Percentiles rank a stretch among this genome's conserved stretches.
Conservation (phyloP, 2,329 filamentous ascomycete genomes). For the Teratosphaeria viscida region DNA sequence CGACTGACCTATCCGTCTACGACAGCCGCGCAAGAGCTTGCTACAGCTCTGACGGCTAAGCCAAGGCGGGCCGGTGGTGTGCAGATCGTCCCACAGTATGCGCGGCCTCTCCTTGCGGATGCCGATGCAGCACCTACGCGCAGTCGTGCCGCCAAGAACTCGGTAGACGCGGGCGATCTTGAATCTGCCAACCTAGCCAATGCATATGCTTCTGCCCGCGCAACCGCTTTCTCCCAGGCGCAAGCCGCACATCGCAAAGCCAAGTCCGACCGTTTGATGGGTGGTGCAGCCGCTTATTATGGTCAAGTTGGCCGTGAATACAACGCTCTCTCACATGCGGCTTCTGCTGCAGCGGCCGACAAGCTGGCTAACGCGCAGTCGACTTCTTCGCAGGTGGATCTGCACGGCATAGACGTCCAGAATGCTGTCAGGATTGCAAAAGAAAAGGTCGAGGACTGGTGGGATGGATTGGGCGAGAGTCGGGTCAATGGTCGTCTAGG, state of each 20-base stretch:
- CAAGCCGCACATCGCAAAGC: slow-evolving; percentile 48
- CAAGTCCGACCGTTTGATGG: slow-evolving; percentile 62
- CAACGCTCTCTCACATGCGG: slow-evolving; percentile 45
- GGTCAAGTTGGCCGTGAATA: slow-evolving; percentile 58
- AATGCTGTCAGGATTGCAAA: slow-evolving; percentile 72
- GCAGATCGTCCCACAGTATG: slow-evolving; percentile 39
- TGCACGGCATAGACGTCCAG: slow-evolving; percentile 73
- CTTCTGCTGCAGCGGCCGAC: slow-evolving; percentile 59
- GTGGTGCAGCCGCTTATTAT: slow-evolving; percentile 68
- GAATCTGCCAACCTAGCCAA: slow-evolving; percentile 7
- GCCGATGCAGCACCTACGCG: neutral
- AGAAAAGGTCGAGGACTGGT: slow-evolving; percentile 61
- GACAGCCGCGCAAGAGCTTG: slow-evolving; percentile 49
- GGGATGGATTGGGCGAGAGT: slow-evolving; percentile 59
- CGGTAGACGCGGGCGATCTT: slow-evolving; percentile 11
- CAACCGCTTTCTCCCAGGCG: slow-evolving; percentile 47
- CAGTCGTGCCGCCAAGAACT: neutral
- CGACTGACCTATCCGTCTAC: slow-evolving; percentile 47
- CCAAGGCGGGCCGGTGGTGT: slow-evolving; percentile 32
- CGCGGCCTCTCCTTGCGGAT: slow-evolving; percentile 30
- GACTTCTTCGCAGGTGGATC: slow-evolving; percentile 49
- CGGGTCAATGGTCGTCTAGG: slow-evolving; percentile 38
- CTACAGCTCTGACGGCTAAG: slow-evolving; percentile 39
- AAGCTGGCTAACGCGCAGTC: slow-evolving; percentile 59
- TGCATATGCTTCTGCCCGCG: slow-evolving; percentile 36